Evolutionary conservation across 768 basidiomycete species (phyloP).

Genomic region (Coprinopsis sp.): DNA sequence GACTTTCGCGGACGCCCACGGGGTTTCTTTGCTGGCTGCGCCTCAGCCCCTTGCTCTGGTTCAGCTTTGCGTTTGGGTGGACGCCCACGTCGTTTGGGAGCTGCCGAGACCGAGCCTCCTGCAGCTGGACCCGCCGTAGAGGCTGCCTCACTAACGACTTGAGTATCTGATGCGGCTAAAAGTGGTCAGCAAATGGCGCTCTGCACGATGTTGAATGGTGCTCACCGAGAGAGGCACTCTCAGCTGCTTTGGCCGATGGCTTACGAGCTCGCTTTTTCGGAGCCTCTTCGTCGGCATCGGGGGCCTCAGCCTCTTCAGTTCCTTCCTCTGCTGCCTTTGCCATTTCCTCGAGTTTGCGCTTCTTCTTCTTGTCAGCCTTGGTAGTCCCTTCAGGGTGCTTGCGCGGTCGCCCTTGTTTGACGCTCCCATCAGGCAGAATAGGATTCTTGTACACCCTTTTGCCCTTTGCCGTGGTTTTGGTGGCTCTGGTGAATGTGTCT

Average conservation of each 20-base stretch:
- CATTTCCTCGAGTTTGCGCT: neutral
- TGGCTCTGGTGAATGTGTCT: conserved; percentile 42
- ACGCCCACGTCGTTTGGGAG: conserved; percentile 33
- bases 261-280: too few species aligned
- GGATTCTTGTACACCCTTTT: conserved; percentile 41
- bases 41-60: neutral
- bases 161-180: too few species aligned
- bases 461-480: conserved; percentile 28
- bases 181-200: too few species aligned
- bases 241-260: too few species aligned
- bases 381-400: conserved; percentile 29
- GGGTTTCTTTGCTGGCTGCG: too few species aligned
- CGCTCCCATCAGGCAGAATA: conserved; percentile 42
- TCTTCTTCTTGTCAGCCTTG: conserved; percentile 1
- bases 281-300: too few species aligned
- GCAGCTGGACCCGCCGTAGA: neutral
- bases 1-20: too few species aligned
- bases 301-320: too few species aligned
- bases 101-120: conserved; percentile 6
- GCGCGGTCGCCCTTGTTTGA: conserved; percentile 57
- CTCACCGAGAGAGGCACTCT: too few species aligned
- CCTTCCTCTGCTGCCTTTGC: too few species aligned
- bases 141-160: neutral
- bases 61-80: conserved; percentile 21
- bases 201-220: too few species aligned